These are phyloP conservation scores for Pseudovirgaria hyperparasitica DNA, from an alignment of 2,329 filamentous ascomycete genomes.

Conservation along the genomic window DNA sequence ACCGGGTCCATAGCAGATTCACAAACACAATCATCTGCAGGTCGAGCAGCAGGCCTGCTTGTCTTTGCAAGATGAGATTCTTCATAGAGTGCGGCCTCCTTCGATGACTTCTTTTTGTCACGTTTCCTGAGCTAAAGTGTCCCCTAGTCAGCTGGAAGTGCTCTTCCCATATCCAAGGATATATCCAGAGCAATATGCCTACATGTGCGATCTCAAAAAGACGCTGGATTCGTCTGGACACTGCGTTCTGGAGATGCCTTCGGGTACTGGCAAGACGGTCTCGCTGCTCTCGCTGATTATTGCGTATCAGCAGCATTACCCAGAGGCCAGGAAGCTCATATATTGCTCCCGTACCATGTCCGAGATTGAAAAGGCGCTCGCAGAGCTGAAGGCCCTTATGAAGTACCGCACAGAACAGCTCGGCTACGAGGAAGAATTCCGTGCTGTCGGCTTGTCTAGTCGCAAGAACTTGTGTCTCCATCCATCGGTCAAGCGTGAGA, in stretches of 20 bases:
- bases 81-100: slow-evolving; percentile 52
- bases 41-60: not conserved
- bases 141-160: slow-evolving; percentile 51
- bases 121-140: slow-evolving; percentile 4
- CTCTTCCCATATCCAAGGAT: slow-evolving; percentile 65
- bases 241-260: slow-evolving; percentile 97
- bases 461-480: slow-evolving; percentile 96
- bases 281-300: slow-evolving; percentile 90
- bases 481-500: slow-evolving; percentile 90
- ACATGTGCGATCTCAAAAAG: slow-evolving; percentile 76
- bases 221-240: slow-evolving; percentile 91
- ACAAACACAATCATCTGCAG: not conserved
- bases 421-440: slow-evolving; percentile 85
- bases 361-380: slow-evolving; percentile 94
- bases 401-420: slow-evolving; percentile 83
- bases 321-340: slow-evolving; percentile 88
- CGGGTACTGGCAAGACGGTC: slow-evolving; percentile 94
- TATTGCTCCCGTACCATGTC: slow-evolving; percentile 99
- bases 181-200: slow-evolving; percentile 48
- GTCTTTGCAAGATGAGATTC: slow-evolving; percentile 53
- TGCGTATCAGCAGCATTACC: slow-evolving; percentile 88
- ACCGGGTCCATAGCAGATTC: too few species aligned
- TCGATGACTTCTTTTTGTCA: slow-evolving; percentile 1
- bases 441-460: slow-evolving; percentile 83
- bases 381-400: slow-evolving; percentile 86